These are phyloP conservation scores for Strobilomyces dryophilus DNA, from an alignment of 768 basidiomycete genomes.

Conservation along the genomic window DNA sequence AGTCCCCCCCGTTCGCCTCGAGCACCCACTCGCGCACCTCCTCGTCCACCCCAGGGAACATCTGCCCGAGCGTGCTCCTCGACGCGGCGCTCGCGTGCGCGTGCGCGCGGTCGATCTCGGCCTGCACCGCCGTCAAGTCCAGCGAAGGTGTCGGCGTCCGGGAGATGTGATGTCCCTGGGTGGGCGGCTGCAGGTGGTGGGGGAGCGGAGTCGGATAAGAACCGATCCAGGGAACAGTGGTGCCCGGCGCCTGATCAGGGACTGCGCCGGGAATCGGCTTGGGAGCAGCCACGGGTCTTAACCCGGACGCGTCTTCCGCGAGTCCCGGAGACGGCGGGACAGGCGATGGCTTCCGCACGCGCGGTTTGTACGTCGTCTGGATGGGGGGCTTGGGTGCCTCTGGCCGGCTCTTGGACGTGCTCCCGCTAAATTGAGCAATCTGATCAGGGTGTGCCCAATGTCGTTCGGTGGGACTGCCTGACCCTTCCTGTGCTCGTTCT, in stretches of 20 bases:
- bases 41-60: conserved; percentile 78
- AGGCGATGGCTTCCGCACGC: conserved; percentile 56
- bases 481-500: conserved; percentile 41
- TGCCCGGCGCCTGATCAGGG: conserved; percentile 38
- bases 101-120: conserved; percentile 75
- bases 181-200: conserved; percentile 32
- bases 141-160: conserved; percentile 67
- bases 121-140: conserved; percentile 66
- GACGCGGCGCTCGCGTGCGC: conserved; percentile 69
- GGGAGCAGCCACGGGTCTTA: conserved; percentile 1
- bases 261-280: conserved; percentile 40
- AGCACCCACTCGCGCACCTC: conserved; percentile 88
- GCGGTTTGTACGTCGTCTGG: conserved; percentile 72
- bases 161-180: conserved; percentile 56
- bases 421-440: conserved; percentile 32
- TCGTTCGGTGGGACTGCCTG: conserved; percentile 29
- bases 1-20: conserved; percentile 83
- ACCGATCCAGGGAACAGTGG: conserved; percentile 42
- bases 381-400: conserved; percentile 27
- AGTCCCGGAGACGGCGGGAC: conserved; percentile 23
- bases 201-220: conserved; percentile 20
- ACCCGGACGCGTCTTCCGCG: conserved; percentile 47
- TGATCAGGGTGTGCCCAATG: conserved; percentile 41
- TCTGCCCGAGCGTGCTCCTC: conserved; percentile 75
- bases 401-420: conserved; percentile 26